Base-by-base conservation (phyloP, 2,329 filamentous ascomycete genomes). In the Xenoacremonium recifei region DNA sequence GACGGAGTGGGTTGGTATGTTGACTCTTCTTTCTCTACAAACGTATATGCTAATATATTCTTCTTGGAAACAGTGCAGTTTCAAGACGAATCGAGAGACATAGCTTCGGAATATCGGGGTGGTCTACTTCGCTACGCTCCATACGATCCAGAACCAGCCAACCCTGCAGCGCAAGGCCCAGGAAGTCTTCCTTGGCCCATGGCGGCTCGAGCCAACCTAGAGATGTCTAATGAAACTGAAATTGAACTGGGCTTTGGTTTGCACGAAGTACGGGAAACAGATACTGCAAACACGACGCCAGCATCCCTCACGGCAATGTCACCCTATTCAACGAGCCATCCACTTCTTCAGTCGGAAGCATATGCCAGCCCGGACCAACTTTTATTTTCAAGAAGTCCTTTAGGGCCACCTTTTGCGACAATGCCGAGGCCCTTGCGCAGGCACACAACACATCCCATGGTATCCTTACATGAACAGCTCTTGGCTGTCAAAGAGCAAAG, bases 71-170 rank as follows among this genome's bases (percentile, higher is more conserved):
- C 16, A 78, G 81, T 96, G 12, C 76, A 80, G 39, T 96, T 97
- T 54, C 77, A 86, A 57, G 92, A 96, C 60, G 90, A 97, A 61
- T 96, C 91, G 17, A 79, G 90, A 21, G 77, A 87, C 35, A 95
- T 96, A 63, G 92, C 92, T 6, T 92, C 87, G 1, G 90, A 96
- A 62, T 97, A 97, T 63, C 76, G 80, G 39, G 90, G 89, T 4
- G 92, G 92, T 0, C 68, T 84, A 18, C 79, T 81, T 50, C 82
- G 81, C 48, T 96, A 96, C 65, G 76, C 82, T 18, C 72, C 40
- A 3, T 56, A 56, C 17, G 29, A 48, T 20, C 20, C 31, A 6
- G 23, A 34, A 12, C 18, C 23, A n/a, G 18, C 13, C 18, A 21
- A 17, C 21, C 15, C 35, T 11, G 9, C 5, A 10, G 12, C 18